phyloP scores from a whole-genome alignment of 306 rosid species.

The Fagus sylvatica region DNA sequence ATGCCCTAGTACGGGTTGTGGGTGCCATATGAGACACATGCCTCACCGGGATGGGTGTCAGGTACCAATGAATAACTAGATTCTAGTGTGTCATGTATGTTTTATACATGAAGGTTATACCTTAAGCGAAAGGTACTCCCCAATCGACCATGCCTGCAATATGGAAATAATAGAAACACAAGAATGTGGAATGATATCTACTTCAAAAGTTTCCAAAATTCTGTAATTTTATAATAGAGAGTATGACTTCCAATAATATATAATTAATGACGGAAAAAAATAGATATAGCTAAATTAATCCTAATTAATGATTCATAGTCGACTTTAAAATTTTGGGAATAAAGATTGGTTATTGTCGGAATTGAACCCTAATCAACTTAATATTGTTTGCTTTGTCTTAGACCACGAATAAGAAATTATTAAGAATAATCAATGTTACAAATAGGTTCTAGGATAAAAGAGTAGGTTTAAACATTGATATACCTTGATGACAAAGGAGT shows the following conservation, averaged over 20 bases:
- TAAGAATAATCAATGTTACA: background rate
- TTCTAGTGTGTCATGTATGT: too few species aligned
- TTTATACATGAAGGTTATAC: too few species aligned
- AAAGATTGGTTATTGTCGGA: too few species aligned
- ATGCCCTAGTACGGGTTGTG: background rate
- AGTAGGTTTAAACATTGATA: background rate
- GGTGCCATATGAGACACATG: background rate
- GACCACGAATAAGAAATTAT: background rate
- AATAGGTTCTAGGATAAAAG: background rate
- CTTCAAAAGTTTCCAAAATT: background rate
- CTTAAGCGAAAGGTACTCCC: background rate
- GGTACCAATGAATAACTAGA: too few species aligned
- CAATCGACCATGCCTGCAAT: background rate
- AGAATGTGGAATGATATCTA: background rate
- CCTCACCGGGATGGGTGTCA: too few species aligned
- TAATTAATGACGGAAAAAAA: too few species aligned
- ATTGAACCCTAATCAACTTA: background rate
- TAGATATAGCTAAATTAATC: too few species aligned
- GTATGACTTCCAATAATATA: too few species aligned
- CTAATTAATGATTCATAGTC: too few species aligned
- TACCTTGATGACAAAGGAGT: conserved; percentile 90
- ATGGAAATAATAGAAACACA: background rate
- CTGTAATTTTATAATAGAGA: background rate
- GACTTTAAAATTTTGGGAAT: too few species aligned
- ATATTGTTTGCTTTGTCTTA: background rate